Percentiles rank a stretch among this genome's conserved stretches.
These are phyloP conservation scores for Yarrowia sp. DNA, from an alignment of 805 yeast genomes.

Conservation along the genomic window DNA sequence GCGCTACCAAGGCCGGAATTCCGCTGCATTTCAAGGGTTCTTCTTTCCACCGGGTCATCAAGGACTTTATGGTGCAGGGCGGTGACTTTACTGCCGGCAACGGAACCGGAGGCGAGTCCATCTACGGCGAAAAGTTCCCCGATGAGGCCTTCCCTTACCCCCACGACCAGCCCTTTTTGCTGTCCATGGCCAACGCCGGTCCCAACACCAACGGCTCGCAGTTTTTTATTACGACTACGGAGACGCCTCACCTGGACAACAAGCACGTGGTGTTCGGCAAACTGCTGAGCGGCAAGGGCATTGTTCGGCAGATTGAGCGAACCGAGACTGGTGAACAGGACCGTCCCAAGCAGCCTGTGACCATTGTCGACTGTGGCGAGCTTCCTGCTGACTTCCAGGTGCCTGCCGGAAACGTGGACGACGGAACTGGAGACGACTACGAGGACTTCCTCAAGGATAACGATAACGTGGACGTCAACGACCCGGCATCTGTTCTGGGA, in stretches of 20 bases:
- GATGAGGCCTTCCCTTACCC: constrained; percentile 83
- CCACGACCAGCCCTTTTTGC: constrained; percentile 84
- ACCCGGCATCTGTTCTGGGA: constrained; percentile 67
- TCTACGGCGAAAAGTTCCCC: constrained; percentile 84
- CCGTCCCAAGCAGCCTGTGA: constrained; percentile 73
- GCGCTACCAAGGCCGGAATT: constrained; percentile 64
- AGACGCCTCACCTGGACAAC: constrained; percentile 93
- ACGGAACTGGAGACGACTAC: constrained; percentile 83
- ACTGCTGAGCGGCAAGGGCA: constrained; percentile 79
- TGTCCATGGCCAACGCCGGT: constrained; percentile 98
- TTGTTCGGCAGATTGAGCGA: constrained; percentile 80
- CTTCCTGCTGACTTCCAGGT: constrained; percentile 64
- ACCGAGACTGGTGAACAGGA: constrained; percentile 69
- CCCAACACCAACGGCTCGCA: constrained; percentile 96
- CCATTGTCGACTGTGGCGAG: constrained; percentile 80
- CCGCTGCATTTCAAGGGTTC: constrained; percentile 81
- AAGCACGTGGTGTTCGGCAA: constrained; percentile 97
- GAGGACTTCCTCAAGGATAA: constrained; percentile 81
- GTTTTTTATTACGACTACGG: constrained; percentile 89
- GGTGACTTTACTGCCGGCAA: constrained; percentile 83
- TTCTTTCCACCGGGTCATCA: constrained; percentile 89
- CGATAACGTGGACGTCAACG: constrained; percentile 58
- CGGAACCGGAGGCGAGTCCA: constrained; percentile 84
- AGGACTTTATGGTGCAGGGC: constrained; percentile 91
- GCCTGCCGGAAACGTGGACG: constrained; percentile 60